Base-by-base conservation (phyloP, 192 early-diverging fungal species). In the Physocladia obscura region DNA sequence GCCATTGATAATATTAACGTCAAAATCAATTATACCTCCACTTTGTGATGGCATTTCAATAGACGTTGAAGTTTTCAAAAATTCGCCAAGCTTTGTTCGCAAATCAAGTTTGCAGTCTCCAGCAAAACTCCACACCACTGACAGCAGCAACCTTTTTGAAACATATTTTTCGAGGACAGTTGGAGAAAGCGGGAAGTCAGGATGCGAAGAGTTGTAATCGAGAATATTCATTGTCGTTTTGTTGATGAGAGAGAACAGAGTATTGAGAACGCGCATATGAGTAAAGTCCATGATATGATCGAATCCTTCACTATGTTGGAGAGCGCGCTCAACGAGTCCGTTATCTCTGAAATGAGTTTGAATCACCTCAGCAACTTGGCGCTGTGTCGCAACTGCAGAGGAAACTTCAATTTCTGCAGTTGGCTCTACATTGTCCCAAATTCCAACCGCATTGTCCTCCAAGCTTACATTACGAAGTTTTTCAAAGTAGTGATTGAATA, bases 261-360 rank as follows among this genome's bases (percentile, higher is more conserved):
- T 94, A 37, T 72, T 80, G 35, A 98, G 73, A 17, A 87, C 94
- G 11, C 94, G 89, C 71, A 90, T 89, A 1, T 76, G 73, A 24
- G 97, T 97, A 61, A 97, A 98, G 74, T 98, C 96, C 98, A 99
- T 99, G 49, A 99, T 90, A 52, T 99, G 98, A n/a, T 92, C 89
- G 31, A 95, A 76, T 15, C 75, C 80, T 35, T 73, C 79, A 4
- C 92, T 91, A 64, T 84, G 82, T 6, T 80, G 84, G 27, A 98
- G 69, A 1, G 90, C 83, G 19, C 85, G 87, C 34, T 80, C 80
- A 4, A 97, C 89, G 17, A 98, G 77, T 17, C 91, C 91, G 30
- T 91, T 90, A 11, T 80, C 74, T 5, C 82, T 84, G 56, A 98
- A 86, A 74, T 89, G 82, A n/a, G 84, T 80, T 34, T 78, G 81